These are phyloP conservation scores for Metarhizium guizhouense DNA, from an alignment of 2,329 filamentous ascomycete species.

Conservation along the genomic window DNA sequence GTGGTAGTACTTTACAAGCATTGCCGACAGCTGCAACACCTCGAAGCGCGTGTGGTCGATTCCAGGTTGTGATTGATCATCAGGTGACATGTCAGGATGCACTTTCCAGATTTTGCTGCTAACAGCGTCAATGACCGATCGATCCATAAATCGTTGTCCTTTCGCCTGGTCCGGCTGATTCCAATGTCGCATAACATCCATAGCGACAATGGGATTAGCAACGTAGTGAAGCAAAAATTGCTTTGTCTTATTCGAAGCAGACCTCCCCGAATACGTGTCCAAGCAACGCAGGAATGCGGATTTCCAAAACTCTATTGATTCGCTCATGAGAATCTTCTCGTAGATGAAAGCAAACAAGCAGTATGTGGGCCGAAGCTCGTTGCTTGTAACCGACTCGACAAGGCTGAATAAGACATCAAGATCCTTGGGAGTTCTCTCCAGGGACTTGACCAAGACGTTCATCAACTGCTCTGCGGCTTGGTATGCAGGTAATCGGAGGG, in stretches of 20 bases:
- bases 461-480: constrained; percentile 87
- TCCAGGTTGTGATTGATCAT: constrained; percentile 75
- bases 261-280: constrained; percentile 74
- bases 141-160: constrained; percentile 71
- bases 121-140: constrained; percentile 77
- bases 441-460: constrained; percentile 71
- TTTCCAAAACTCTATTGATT: constrained; percentile 80
- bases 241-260: constrained; percentile 79
- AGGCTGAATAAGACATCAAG: constrained; percentile 77
- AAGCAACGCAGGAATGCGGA: constrained; percentile 75
- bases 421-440: constrained; percentile 66
- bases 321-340: constrained; percentile 69
- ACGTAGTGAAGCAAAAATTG: constrained; percentile 86
- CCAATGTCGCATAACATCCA: constrained; percentile 87
- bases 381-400: constrained; percentile 73
- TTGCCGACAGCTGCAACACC: constrained; percentile 84
- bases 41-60: constrained; percentile 97
- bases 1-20: constrained; percentile 93
- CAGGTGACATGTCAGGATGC: constrained; percentile 69
- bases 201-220: constrained; percentile 91
- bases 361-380: constrained; percentile 71
- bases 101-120: constrained; percentile 92
- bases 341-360: constrained; percentile 78
- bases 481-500: constrained; percentile 73
- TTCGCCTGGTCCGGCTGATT: constrained; percentile 45